phyloP scores from a whole-genome alignment of 768 basidiomycete genomes.

The Trametes cinnabarina region DNA sequence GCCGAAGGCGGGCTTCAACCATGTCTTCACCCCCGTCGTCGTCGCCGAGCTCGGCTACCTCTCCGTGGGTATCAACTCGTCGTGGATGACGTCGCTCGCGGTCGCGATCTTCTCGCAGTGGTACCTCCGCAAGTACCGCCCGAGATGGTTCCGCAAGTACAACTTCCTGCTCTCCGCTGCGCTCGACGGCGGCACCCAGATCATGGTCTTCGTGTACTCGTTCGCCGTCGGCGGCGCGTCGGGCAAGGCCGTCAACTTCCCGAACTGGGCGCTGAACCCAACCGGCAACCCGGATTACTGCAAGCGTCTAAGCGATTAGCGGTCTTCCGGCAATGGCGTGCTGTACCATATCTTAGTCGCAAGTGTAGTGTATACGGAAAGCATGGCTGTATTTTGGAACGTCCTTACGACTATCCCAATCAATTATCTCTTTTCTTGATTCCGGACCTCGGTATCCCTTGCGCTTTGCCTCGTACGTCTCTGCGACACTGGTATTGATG shows the following conservation, averaged over 20 bases:
- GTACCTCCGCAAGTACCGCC: conserved; percentile 42
- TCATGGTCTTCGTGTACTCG: conserved; percentile 33
- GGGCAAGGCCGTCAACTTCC: conserved; percentile 21
- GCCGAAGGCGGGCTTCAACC: conserved; percentile 44
- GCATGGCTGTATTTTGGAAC: background rate
- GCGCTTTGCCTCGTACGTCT: no score
- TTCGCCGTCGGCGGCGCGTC: conserved; percentile 28
- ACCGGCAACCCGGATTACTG: conserved; percentile 28
- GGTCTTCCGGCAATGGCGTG: background rate
- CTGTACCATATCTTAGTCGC: background rate
- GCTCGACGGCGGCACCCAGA: conserved; percentile 51
- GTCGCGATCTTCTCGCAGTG: conserved; percentile 45
- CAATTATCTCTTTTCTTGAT: background rate
- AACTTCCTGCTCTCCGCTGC: conserved; percentile 53
- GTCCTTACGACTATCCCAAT: no score
- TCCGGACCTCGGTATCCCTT: background rate
- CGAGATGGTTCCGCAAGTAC: conserved; percentile 50
- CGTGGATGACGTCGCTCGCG: conserved; percentile 42
- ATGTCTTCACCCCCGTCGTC: conserved; percentile 48
- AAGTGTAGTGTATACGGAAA: background rate
- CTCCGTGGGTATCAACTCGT: conserved; percentile 55
- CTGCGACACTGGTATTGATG: no score
- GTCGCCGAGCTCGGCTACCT: conserved; percentile 47
- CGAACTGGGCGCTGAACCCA: conserved; percentile 27
- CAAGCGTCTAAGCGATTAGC: conserved; percentile 9